Conservation (phyloP, 1,284 basidiomycete species). For the Xerocomus minutiporus region DNA sequence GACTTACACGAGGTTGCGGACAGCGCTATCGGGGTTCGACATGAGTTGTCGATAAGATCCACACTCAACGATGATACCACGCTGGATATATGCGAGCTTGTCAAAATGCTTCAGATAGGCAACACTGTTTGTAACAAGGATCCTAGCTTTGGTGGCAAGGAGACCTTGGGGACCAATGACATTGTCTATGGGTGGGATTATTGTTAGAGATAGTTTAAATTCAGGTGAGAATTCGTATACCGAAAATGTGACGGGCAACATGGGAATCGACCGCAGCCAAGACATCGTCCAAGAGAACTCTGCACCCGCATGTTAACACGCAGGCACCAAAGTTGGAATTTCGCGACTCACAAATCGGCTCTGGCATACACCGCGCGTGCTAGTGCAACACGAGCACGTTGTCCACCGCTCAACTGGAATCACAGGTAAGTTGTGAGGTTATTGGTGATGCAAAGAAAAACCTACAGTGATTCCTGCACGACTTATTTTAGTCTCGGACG, state of each 20-base stretch:
- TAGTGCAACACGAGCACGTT: too few relatives aligned
- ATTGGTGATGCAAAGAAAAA: neutral
- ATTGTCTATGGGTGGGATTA: constrained; percentile 48
- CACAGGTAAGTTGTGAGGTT: neutral
- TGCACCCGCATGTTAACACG: constrained; percentile 1
- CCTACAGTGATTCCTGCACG: constrained; percentile 29
- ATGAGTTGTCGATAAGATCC: constrained; percentile 68
- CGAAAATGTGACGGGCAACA: constrained; percentile 63
- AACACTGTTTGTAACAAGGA: constrained; percentile 88
- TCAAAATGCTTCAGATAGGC: constrained; percentile 81
- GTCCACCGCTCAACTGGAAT: constrained; percentile 39
- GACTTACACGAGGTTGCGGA: constrained; percentile 43
- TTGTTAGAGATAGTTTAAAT: neutral
- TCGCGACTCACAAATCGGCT: constrained; percentile 42
- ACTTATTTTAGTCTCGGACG: constrained; percentile 23
- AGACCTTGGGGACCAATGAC: constrained; percentile 89
- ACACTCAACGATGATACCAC: constrained; percentile 80
- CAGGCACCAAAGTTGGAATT: too few relatives aligned
- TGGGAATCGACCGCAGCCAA: constrained; percentile 66
- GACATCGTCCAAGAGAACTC: constrained; percentile 36
- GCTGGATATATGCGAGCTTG: constrained; percentile 74
- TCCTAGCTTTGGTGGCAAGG: constrained; percentile 34
- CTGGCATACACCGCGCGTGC: constrained; percentile 27
- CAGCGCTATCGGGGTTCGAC: constrained; percentile 60
- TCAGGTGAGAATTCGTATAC: constrained; percentile 30